phyloP scores from a whole-genome alignment of 257 asterid genomes.

The Petunia axillaris region DNA sequence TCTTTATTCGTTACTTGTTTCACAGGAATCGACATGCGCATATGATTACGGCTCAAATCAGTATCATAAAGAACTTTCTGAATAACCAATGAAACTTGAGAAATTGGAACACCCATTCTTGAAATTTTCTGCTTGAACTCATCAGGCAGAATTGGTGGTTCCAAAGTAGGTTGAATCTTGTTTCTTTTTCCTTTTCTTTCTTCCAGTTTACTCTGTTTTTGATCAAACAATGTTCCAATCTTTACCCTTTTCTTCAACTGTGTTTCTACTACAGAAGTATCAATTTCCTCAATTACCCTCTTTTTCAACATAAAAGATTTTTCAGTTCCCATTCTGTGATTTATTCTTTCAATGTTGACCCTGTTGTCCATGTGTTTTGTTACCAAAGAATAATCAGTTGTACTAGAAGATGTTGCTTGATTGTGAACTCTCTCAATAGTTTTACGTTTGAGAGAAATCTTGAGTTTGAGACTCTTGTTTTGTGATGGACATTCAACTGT shows the following conservation, averaged over 20 bases:
- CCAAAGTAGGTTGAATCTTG: background rate
- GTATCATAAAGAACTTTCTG: constrained; percentile 19
- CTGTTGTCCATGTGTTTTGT: no score
- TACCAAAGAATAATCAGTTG: no score
- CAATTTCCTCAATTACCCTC: no score
- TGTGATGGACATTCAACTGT: no score
- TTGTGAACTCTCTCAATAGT: background rate
- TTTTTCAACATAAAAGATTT: no score
- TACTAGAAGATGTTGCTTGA: background rate
- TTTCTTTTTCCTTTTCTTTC: constrained; percentile 11
- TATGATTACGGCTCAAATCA: constrained; percentile 3
- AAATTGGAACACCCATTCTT: background rate
- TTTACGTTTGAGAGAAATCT: background rate
- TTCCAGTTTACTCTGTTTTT: background rate
- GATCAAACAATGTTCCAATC: background rate
- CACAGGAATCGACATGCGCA: background rate
- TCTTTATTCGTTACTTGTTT: background rate
- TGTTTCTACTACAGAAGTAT: no score
- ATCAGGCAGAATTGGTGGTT: background rate
- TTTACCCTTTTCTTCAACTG: background rate
- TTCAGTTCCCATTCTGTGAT: no score
- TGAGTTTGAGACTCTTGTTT: background rate
- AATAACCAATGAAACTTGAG: background rate
- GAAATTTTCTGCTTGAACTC: background rate
- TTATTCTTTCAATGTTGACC: no score